Conservation (phyloP, 1,284 basidiomycete species). For the Moniliella sp. region DNA sequence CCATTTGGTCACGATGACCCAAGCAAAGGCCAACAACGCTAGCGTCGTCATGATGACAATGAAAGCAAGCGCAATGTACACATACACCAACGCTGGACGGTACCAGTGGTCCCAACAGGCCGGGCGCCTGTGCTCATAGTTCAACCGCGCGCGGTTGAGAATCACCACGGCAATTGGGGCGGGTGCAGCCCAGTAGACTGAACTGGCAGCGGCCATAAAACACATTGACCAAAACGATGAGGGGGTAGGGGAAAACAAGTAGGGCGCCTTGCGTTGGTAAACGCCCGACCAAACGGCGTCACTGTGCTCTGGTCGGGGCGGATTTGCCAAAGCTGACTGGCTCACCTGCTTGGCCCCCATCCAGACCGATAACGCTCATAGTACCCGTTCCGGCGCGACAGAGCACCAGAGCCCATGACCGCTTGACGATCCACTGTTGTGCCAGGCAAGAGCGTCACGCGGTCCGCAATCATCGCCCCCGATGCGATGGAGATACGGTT, state of each 20-base stretch:
- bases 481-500: slow-evolving; percentile 26
- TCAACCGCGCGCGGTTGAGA: slow-evolving; percentile 15
- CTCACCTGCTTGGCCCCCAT: no score
- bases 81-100: slow-evolving; percentile 24
- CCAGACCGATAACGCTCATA: slow-evolving; percentile 29
- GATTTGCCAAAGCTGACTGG: slow-evolving; percentile 30
- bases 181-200: slow-evolving; percentile 26
- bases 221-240: slow-evolving; percentile 25
- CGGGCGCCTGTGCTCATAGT: slow-evolving; percentile 8
- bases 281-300: slow-evolving; percentile 29
- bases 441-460: slow-evolving; percentile 26
- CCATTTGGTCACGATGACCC: slow-evolving; percentile 29
- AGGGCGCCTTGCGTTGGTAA: slow-evolving; percentile 29
- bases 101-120: slow-evolving; percentile 29
- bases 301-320: slow-evolving; percentile 9
- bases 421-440: slow-evolving; percentile 27
- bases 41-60: slow-evolving; percentile 19
- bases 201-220: slow-evolving; percentile 17
- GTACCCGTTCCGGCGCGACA: slow-evolving; percentile 25
- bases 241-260: slow-evolving; percentile 30
- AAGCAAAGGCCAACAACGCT: slow-evolving; percentile 22
- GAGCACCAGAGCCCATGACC: slow-evolving; percentile 30
- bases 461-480: slow-evolving; percentile 32
- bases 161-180: slow-evolving; percentile 25
- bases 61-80: slow-evolving; percentile 19